Evolutionary conservation across 176 grass and related monocot genomes (phyloP), one percentile per base, ranked within the genome.

Genomic region (Otatea glauca): DNA sequence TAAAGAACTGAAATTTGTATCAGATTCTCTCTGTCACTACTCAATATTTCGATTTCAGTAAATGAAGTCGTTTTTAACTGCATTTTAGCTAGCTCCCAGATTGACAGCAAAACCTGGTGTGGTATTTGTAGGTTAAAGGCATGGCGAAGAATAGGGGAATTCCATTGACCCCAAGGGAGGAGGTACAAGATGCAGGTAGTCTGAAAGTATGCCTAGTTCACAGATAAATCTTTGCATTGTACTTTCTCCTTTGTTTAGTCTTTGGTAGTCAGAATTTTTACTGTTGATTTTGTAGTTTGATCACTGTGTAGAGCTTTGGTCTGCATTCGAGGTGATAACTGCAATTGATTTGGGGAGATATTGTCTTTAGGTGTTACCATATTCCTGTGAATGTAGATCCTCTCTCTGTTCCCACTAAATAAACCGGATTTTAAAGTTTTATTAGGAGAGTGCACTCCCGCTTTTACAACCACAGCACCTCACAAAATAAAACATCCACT

Each of bases 151-250:
- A 92, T 21, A 93, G 83, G 82, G 93, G 91, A 18, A 47, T 95
- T 86, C 45, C 86, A 38, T 76, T 92, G 83, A 92, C 72, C 49
- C 81, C 83, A 17, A 95, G 77, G 75, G 92, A 90, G 70, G 96
- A 98, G 77, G 81, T 88, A 50, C 83, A 92, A 50, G 82, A 95
- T 86, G 96, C 96, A 95, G 96, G 93, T 98, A 73, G 61, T 34
- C 65, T 49, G 14, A 61, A 47, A 51, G 10, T 44, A 14, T 50
- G 55, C 17, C 39, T 77, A 10, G 1, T 54, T 48, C 38, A 24
- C 47, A 12, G 47, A 83, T 68, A 16, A 81, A 70, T 72, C n/a
- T 68, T 45, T 0, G 6, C 18, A 65, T 76, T 55, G 3, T 75
- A 29, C 21, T 76, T 74, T 83, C 12, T 65, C 12, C 21, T 37